phyloP scores from a whole-genome alignment of 129 eudicot genomes.

The Arctium minus region DNA sequence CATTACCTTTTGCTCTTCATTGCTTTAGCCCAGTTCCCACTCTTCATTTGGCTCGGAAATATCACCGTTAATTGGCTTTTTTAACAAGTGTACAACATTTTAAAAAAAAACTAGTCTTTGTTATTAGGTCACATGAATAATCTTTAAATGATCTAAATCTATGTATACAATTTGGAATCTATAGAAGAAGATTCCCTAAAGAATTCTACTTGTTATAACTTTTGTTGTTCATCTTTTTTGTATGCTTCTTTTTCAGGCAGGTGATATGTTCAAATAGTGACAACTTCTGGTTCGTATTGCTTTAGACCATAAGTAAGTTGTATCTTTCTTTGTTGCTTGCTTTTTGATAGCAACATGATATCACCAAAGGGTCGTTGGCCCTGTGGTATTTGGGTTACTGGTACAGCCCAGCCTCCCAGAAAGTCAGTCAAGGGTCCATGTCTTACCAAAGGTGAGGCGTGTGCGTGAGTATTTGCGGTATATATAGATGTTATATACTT shows the following conservation, averaged over 20 bases:
- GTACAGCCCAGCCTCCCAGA: background rate
- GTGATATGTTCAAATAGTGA: background rate
- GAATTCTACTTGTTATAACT: background rate
- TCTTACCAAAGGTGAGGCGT: no score
- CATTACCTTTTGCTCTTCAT: conserved; percentile 48
- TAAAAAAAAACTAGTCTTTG: background rate
- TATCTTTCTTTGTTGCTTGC: background rate
- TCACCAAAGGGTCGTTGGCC: background rate
- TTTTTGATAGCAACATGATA: background rate
- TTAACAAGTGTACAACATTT: background rate
- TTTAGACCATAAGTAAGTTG: background rate
- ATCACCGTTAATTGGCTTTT: conserved; percentile 51
- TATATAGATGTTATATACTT: no score
- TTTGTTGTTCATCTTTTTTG: background rate
- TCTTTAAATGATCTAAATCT: background rate
- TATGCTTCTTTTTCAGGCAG: background rate
- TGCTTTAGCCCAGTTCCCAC: conserved; percentile 56
- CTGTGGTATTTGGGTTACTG: background rate
- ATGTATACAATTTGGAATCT: background rate
- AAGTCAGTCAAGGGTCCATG: no score
- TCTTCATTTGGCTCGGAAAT: conserved; percentile 51
- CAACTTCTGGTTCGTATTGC: background rate
- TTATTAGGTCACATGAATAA: background rate
- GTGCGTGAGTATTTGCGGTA: no score
- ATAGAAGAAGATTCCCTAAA: background rate